These are phyloP conservation scores for Tolypocladium endophyticum DNA, from an alignment of 2,329 filamentous ascomycete genomes.

Conservation along the genomic window DNA sequence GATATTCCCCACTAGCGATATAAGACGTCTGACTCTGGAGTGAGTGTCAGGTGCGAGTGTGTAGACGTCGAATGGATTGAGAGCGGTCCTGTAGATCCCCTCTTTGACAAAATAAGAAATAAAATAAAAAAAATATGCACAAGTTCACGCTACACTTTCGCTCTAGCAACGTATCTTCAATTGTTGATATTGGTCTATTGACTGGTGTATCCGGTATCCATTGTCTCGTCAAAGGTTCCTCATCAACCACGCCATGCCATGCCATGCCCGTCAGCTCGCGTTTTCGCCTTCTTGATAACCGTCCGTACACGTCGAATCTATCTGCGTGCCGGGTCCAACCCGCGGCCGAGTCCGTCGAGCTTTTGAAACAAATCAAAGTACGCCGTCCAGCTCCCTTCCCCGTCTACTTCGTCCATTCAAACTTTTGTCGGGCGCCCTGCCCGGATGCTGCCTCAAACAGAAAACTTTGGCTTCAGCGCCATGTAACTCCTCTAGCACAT, in stretches of 20 bases:
- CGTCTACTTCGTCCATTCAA: neutral
- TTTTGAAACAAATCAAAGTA: neutral
- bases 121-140: neutral
- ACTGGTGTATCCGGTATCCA: neutral
- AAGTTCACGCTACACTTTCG: neutral
- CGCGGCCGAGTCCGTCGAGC: neutral
- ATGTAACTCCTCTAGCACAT: slow-evolving; percentile 44
- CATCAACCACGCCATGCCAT: neutral
- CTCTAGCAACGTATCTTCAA: neutral
- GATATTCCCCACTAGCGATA: neutral
- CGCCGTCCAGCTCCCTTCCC: neutral
- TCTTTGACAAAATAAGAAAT: neutral
- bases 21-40: neutral
- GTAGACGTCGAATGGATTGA: neutral
- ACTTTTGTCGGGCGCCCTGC: neutral
- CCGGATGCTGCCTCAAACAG: neutral
- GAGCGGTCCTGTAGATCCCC: neutral
- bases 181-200: neutral
- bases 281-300: neutral
- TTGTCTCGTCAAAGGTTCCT: neutral
- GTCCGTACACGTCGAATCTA: neutral
- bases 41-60: neutral
- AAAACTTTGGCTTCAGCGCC: neutral
- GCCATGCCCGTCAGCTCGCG: neutral
- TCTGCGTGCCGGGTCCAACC: neutral